Percentiles rank a stretch among this genome's conserved stretches.
These are phyloP conservation scores for Lachnellula arida DNA, from an alignment of 2,329 filamentous ascomycete genomes.

Conservation along the genomic window DNA sequence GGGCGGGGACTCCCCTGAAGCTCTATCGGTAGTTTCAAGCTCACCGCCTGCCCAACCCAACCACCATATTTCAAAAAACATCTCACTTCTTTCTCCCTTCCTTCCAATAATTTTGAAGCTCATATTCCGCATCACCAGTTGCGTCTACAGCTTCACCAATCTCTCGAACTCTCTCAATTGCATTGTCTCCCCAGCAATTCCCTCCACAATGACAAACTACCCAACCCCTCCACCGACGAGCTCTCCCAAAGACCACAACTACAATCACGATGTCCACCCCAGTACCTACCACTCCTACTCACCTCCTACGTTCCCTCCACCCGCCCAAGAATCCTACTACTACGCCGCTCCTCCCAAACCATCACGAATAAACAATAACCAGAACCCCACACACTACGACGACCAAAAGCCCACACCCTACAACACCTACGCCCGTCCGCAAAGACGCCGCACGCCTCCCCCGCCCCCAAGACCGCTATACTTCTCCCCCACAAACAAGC, in stretches of 20 bases:
- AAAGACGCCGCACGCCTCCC: background rate
- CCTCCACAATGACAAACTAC: constrained; percentile 6
- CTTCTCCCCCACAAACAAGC: constrained; percentile 21
- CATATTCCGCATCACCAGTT: background rate
- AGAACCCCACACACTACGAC: background rate
- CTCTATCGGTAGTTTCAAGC: background rate
- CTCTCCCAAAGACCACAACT: constrained; percentile 8
- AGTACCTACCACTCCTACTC: background rate
- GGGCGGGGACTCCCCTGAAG: background rate
- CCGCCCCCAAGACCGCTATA: constrained; percentile 13
- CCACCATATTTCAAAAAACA: background rate
- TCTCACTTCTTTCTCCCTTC: background rate
- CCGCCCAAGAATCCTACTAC: constrained; percentile 6
- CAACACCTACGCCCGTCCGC: background rate
- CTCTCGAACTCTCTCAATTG: background rate
- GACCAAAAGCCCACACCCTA: no score
- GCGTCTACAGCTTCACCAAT: background rate
- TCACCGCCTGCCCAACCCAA: background rate
- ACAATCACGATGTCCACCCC: background rate
- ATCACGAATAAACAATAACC: background rate
- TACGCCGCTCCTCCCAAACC: constrained; percentile 3
- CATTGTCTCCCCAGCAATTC: background rate
- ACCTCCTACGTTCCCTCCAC: background rate
- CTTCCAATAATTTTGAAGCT: background rate
- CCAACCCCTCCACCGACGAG: constrained; percentile 9